Evolutionary conservation across 2,329 filamentous ascomycete genomes (phyloP).

Genomic region (Acephala macrosclerotiorum): DNA sequence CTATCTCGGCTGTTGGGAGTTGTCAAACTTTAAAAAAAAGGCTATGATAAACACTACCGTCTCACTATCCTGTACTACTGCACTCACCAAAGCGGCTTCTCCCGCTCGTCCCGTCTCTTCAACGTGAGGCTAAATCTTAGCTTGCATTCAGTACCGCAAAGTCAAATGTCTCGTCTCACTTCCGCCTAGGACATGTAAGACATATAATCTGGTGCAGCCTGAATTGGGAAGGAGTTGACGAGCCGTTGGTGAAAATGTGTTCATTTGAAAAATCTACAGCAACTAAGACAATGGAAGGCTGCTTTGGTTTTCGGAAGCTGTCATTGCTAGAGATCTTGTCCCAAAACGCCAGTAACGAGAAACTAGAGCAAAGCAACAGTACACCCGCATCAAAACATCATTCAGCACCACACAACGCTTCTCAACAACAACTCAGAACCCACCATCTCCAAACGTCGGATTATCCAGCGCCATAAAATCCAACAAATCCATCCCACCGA

Average conservation of each 20-base stretch:
- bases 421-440: slow-evolving; percentile 3
- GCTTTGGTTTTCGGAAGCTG: not conserved
- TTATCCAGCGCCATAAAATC: slow-evolving; percentile 72
- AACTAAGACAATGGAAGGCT: not conserved
- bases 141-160: not conserved
- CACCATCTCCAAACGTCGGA: slow-evolving; percentile 17
- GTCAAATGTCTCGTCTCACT: slow-evolving; percentile 4
- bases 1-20: not conserved
- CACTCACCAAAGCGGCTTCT: too few species aligned
- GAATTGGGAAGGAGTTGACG: not conserved
- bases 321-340: not conserved
- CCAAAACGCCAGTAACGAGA: not conserved
- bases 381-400: not conserved
- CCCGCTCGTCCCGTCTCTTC: not conserved
- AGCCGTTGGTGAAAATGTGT: too few species aligned
- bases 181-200: slow-evolving; percentile 1
- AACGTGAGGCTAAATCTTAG: slow-evolving; percentile 3
- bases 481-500: slow-evolving; percentile 70
- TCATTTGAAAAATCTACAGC: not conserved
- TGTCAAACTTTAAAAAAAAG: too few species aligned
- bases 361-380: not conserved
- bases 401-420: not conserved
- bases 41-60: too few species aligned
- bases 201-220: not conserved
- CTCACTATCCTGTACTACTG: too few species aligned